Conservation (phyloP, 306 rosid species). For the Quercus cerris region DNA sequence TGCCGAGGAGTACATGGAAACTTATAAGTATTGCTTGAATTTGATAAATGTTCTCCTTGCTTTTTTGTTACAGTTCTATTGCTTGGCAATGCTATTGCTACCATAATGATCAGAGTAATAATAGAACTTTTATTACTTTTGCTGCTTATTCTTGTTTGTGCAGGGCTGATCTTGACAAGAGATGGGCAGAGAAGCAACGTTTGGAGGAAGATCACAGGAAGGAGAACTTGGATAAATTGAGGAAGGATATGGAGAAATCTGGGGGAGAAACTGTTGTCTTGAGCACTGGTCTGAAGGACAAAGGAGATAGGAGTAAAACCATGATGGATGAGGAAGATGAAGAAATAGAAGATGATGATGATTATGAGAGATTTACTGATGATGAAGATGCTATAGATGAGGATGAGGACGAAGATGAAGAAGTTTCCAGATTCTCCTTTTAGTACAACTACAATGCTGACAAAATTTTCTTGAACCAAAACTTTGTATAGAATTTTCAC, state of each 20-base stretch:
- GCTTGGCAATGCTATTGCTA: neutral
- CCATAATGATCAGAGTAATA: neutral
- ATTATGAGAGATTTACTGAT: conserved; percentile 35
- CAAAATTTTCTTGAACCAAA: conserved; percentile 10
- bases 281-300: conserved; percentile 77
- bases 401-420: conserved; percentile 63
- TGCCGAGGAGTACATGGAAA: conserved; percentile 77
- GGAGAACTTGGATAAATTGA: conserved; percentile 69
- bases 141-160: conserved; percentile 4
- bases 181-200: conserved; percentile 66
- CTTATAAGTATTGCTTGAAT: conserved; percentile 47
- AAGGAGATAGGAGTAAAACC: conserved; percentile 27
- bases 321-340: conserved; percentile 50
- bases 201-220: conserved; percentile 74
- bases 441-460: conserved; percentile 10
- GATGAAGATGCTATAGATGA: conserved; percentile 51
- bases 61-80: neutral
- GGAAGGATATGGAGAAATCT: conserved; percentile 69
- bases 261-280: conserved; percentile 62
- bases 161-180: conserved; percentile 83
- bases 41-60: neutral
- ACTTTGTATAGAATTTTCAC: conserved; percentile 30
- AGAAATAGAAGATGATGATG: conserved; percentile 39
- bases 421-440: conserved; percentile 44
- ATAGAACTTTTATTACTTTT: conserved; percentile 12